Conservation (phyloP, 495 filamentous ascomycete species). For the Halenospora varia region DNA sequence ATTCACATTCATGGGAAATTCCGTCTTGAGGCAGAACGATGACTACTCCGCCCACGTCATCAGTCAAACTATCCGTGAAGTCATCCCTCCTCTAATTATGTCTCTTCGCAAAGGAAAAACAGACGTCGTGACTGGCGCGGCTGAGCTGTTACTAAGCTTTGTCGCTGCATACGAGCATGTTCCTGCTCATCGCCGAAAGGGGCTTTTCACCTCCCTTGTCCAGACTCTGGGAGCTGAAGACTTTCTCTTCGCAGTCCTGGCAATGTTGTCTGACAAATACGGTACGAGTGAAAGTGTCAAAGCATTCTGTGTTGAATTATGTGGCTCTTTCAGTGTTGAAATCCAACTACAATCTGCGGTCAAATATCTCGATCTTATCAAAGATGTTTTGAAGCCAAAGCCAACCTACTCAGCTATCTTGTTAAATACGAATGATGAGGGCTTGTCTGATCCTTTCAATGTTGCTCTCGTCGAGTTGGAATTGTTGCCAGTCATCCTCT, state of each 20-base stretch:
- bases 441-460: conserved; percentile 51
- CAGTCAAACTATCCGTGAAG: conserved; percentile 79
- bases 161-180: conserved; percentile 93
- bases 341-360: conserved; percentile 65
- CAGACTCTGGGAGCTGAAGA: conserved; percentile 79
- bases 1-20: conserved; percentile 94
- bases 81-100: conserved; percentile 85
- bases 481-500: conserved; percentile 50
- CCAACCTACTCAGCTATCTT: conserved; percentile 62
- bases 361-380: conserved; percentile 67
- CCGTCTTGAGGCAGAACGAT: conserved; percentile 82
- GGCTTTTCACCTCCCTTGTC: conserved; percentile 75
- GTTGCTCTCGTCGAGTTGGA: conserved; percentile 59
- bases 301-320: conserved; percentile 50
- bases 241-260: conserved; percentile 68
- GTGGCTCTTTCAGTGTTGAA: conserved; percentile 53
- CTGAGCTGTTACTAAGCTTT: conserved; percentile 87
- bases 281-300: conserved; percentile 44
- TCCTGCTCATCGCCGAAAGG: conserved; percentile 74
- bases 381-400: conserved; percentile 68
- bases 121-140: conserved; percentile 71
- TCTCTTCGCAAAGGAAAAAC: conserved; percentile 76
- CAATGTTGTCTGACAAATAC: conserved; percentile 70
- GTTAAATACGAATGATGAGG: conserved; percentile 60
- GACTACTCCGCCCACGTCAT: conserved; percentile 95